Evolutionary conservation across 2,329 filamentous ascomycete genomes (phyloP).

Genomic region (Phoma herbarum): DNA sequence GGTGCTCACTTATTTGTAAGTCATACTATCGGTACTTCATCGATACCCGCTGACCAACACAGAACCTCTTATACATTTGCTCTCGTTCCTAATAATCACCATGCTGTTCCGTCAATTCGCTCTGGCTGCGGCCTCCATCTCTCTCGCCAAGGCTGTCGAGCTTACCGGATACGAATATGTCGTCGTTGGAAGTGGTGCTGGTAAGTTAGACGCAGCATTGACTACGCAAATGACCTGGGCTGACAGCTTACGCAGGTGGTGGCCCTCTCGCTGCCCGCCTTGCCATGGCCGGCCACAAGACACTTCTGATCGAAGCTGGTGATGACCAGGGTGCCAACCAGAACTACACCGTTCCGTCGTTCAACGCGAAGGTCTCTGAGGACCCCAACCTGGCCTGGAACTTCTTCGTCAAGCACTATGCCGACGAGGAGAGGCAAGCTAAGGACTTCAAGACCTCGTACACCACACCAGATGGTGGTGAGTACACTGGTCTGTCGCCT

Average conservation of each 20-base stretch:
- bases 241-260: constrained; percentile 25
- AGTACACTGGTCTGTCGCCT: constrained; percentile 61
- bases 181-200: constrained; percentile 63
- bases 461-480: constrained; percentile 49
- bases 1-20: constrained; percentile 22
- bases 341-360: constrained; percentile 64
- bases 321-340: constrained; percentile 63
- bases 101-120: constrained; percentile 38
- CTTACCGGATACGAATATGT: constrained; percentile 66
- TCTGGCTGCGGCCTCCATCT: constrained; percentile 30
- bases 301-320: constrained; percentile 69
- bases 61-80: constrained; percentile 18
- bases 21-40: constrained; percentile 1
- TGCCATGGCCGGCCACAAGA: constrained; percentile 66
- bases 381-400: constrained; percentile 67
- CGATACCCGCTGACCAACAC: constrained; percentile 17
- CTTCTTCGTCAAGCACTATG: constrained; percentile 71
- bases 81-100: constrained; percentile 15
- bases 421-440: constrained; percentile 61
- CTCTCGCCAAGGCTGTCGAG: constrained; percentile 39
- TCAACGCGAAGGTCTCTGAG: constrained; percentile 63
- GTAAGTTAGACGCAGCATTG: constrained; percentile 5
- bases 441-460: constrained; percentile 69
- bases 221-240: background rate
- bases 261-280: constrained; percentile 60